A percentile compares a stretch with the other conserved stretches of the same genome.
These are phyloP conservation scores for Tympanopsis confertula DNA, from an alignment of 2,329 filamentous ascomycete genomes.

Conservation along the genomic window DNA sequence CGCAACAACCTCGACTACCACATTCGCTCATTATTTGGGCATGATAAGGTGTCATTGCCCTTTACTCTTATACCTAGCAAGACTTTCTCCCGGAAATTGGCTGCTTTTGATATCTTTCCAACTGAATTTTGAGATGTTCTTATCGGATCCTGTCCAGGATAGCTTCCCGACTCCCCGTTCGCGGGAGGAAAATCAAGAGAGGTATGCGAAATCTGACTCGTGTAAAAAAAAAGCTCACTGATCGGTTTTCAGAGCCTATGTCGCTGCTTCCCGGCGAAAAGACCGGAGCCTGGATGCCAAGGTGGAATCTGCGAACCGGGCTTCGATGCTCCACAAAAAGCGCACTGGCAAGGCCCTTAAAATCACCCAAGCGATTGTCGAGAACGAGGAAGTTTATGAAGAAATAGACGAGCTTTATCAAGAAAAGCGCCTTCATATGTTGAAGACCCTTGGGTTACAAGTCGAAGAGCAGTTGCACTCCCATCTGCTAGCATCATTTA, in stretches of 20 bases:
- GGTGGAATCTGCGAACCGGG: constrained; percentile 74
- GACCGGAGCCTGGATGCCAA: constrained; percentile 81
- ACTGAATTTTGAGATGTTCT: too few relatives aligned
- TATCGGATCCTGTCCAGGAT: too few relatives aligned
- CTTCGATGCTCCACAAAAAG: constrained; percentile 83
- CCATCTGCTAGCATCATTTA: constrained; percentile 20
- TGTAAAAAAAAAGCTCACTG: constrained; percentile 4
- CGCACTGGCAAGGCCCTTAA: constrained; percentile 73
- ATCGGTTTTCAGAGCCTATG: constrained; percentile 60
- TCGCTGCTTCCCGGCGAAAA: constrained; percentile 76
- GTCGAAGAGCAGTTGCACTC: constrained; percentile 21
- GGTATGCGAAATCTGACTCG: constrained; percentile 12
- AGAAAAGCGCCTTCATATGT: constrained; percentile 21
- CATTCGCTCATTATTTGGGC: too few relatives aligned
- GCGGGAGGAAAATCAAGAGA: constrained; percentile 72
- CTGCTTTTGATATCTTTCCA: too few relatives aligned
- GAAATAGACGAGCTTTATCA: constrained; percentile 64
- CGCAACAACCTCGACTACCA: too few relatives aligned
- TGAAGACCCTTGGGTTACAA: constrained; percentile 21
- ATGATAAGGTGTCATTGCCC: too few relatives aligned
- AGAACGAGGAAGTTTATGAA: constrained; percentile 92
- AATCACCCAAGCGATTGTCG: constrained; percentile 75
- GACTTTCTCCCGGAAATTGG: too few relatives aligned
- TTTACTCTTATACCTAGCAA: too few relatives aligned
- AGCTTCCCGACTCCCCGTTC: constrained; percentile 29